Evolutionary conservation across 345 rosid species (phyloP).

Genomic region (Arabidopsis thaliana): DNA sequence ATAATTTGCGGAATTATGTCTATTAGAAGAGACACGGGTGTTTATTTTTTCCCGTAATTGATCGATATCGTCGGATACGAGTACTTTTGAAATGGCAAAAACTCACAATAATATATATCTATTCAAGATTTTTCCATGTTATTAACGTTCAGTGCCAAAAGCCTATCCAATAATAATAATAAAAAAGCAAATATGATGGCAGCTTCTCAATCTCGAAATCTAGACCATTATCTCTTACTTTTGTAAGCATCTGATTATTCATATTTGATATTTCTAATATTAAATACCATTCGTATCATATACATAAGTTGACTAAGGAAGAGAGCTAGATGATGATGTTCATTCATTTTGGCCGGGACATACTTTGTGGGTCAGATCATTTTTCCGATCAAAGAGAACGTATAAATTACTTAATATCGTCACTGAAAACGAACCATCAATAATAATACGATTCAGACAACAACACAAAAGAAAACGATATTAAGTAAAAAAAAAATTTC

Average conservation of each 20-base stretch:
- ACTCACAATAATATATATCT: neutral
- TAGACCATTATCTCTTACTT: neutral
- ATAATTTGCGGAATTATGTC: constrained; percentile 9
- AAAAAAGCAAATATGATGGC: neutral
- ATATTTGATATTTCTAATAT: neutral
- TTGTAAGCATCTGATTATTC: neutral
- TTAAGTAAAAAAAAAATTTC: neutral
- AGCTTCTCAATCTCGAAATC: neutral
- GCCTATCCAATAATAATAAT: neutral
- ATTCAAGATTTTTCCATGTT: neutral
- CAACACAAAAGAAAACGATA: too few species aligned
- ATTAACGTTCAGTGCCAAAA: neutral
- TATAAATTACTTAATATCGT: neutral
- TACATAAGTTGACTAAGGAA: neutral
- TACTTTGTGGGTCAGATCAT: constrained; percentile 1
- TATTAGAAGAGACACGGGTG: constrained; percentile 4
- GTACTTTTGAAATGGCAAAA: neutral
- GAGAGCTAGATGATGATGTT: neutral
- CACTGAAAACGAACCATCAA: too few species aligned
- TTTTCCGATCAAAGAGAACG: neutral
- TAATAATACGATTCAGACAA: too few species aligned
- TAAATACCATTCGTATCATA: neutral
- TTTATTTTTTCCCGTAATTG: neutral
- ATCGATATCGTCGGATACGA: constrained; percentile 3
- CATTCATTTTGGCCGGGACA: constrained; percentile 18